Evolutionary conservation across 140 eudicot species (phyloP), one percentile per base, ranked within the genome.

Genomic region (Oenanthe javanica): DNA sequence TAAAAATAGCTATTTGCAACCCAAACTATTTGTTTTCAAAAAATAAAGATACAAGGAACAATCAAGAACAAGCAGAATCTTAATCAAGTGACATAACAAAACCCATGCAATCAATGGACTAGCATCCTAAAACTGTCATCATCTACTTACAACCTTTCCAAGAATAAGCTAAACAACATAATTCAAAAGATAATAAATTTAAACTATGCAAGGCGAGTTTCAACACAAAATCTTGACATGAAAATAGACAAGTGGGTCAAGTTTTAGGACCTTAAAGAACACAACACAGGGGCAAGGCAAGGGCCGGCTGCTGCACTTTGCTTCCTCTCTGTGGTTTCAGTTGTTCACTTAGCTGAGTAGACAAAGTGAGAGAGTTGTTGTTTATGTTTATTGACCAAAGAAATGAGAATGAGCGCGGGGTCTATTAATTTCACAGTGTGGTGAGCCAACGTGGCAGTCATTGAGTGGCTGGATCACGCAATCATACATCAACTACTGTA

Each of bases 381-480:
- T 21, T 5, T 21, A 4, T 55, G 2, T 55, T 51, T 51, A 51
- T 51, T 9, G 57, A 51, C 15, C 57, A 51, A 14, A 51, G 57
- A 43, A 43, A 43, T 43, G 4, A 49, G 2, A 49, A 11, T 49
- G 8, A 54, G n/a, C 61, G 9, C n/a, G n/a, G 61, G 1, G 55
- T 54, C 18, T 16, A 2, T 14, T 16, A 54, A 6, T 54, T 21
- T 19, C 31, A 59, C 12, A 21, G 12, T 0, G 31, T 59, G 27
- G 67, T 45, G 38, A 47, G 54, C 15, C 21, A 0, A 59, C 81
- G 81, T 63, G 81, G 81, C 48, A 52, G 52, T 61, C 23, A 25
- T 16, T 63, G 5, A 61, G 45, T 61, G 81, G 81, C 21, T 43
- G 73, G 2, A 31, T 12, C 63, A 78, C 69, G 81, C 14, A 43